Evolutionary conservation across 257 asterid species (phyloP).

Genomic region (Eustoma russellianum): DNA sequence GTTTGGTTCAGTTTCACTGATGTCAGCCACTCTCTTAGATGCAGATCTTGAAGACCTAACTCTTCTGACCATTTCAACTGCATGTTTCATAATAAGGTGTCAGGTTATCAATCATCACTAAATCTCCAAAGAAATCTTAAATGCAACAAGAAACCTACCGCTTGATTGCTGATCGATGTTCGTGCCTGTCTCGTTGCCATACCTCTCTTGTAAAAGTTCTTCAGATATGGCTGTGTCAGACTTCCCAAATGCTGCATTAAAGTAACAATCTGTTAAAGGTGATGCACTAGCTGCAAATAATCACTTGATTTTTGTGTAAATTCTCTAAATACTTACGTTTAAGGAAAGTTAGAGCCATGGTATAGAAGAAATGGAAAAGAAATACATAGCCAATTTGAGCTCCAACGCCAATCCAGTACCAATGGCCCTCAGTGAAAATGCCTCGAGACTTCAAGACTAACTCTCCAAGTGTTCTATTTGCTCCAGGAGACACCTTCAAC

Average conservation of each 20-base stretch:
- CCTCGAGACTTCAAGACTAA: constrained; percentile 46
- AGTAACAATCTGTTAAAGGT: background rate
- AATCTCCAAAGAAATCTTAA: background rate
- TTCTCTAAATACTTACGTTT: constrained; percentile 37
- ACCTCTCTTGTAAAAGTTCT: constrained; percentile 40
- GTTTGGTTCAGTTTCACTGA: constrained; percentile 22
- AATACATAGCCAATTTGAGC: constrained; percentile 48
- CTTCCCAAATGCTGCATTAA: constrained; percentile 60
- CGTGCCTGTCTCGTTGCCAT: constrained; percentile 28
- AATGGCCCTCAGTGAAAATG: constrained; percentile 39
- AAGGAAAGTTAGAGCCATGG: constrained; percentile 54
- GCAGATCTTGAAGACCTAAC: constrained; percentile 31
- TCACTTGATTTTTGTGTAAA: background rate
- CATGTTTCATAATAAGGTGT: background rate
- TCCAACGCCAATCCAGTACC: constrained; percentile 85
- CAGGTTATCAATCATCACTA: background rate
- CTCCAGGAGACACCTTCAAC: constrained; percentile 33
- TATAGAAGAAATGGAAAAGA: constrained; percentile 46
- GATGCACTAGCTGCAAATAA: background rate
- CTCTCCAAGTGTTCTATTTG: constrained; percentile 47
- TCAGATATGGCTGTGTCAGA: constrained; percentile 39
- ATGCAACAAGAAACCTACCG: constrained; percentile 1
- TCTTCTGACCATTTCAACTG: constrained; percentile 28
- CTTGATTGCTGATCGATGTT: constrained; percentile 20
- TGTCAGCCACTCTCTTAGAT: constrained; percentile 39